Conservation (phyloP, 2,329 filamentous ascomycete species). For the Trichoderma citrinoviride region DNA sequence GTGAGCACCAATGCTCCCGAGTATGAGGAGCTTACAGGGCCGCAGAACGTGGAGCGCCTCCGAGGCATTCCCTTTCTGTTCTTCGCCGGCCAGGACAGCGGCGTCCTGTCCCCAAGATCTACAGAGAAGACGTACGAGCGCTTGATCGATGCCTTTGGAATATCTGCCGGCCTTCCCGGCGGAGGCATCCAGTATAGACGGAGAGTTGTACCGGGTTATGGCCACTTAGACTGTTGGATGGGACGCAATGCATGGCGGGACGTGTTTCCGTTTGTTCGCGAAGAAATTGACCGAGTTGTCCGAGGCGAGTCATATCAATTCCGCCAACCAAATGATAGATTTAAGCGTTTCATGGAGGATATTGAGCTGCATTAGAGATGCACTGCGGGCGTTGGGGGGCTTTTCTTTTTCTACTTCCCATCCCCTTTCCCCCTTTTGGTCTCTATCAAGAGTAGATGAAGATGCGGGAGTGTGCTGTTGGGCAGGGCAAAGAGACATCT, state of each 20-base stretch:
- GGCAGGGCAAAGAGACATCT: background rate
- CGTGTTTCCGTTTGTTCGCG: constrained; percentile 55
- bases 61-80: constrained; percentile 54
- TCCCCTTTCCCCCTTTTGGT: background rate
- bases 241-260: constrained; percentile 57
- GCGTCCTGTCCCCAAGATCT: constrained; percentile 52
- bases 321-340: constrained; percentile 13
- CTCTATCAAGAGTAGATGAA: background rate
- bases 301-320: constrained; percentile 22
- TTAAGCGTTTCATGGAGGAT: background rate
- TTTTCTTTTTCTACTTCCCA: background rate
- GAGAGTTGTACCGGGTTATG: constrained; percentile 55
- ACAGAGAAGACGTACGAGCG: constrained; percentile 54
- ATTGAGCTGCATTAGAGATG: constrained; percentile 42
- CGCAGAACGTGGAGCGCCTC: constrained; percentile 50
- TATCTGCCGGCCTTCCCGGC: constrained; percentile 29
- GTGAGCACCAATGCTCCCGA: constrained; percentile 52
- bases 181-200: constrained; percentile 48
- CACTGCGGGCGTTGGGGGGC: too few relatives aligned
- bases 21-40: constrained; percentile 47
- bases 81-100: constrained; percentile 56
- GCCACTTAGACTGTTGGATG: constrained; percentile 63
- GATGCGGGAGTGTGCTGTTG: background rate
- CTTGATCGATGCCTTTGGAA: constrained; percentile 51
- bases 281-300: constrained; percentile 53